phyloP scores from a whole-genome alignment of 495 filamentous ascomycete species.

The Neurospora intermedia region DNA sequence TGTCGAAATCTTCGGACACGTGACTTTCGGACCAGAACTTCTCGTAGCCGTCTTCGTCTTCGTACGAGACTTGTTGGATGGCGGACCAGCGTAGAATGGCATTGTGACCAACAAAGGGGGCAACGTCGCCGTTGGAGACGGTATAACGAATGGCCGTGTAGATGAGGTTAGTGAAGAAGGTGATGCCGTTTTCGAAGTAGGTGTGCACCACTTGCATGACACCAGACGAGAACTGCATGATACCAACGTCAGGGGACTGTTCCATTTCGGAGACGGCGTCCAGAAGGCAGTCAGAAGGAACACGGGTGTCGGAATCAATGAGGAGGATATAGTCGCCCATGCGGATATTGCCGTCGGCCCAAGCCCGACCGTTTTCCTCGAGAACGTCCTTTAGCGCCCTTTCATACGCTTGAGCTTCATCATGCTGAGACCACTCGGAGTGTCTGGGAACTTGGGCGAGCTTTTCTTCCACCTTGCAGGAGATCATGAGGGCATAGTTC shows the following conservation, averaged over 20 bases:
- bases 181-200: constrained; percentile 67
- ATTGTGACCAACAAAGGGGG: constrained; percentile 73
- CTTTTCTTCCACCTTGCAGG: constrained; percentile 63
- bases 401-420: constrained; percentile 63
- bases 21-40: constrained; percentile 80
- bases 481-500: constrained; percentile 71
- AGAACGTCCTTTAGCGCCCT: constrained; percentile 57
- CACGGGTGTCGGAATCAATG: constrained; percentile 71
- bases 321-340: constrained; percentile 70
- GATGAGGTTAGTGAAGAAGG: constrained; percentile 78
- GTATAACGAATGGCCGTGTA: constrained; percentile 70
- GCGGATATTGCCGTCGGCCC: constrained; percentile 72
- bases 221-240: constrained; percentile 71
- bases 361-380: constrained; percentile 56
- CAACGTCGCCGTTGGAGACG: constrained; percentile 72
- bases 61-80: constrained; percentile 64
- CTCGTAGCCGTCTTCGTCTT: constrained; percentile 55
- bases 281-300: constrained; percentile 60
- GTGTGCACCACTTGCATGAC: constrained; percentile 72
- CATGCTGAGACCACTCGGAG: constrained; percentile 54
- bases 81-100: constrained; percentile 71
- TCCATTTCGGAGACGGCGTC: constrained; percentile 76
- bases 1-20: constrained; percentile 79
- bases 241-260: constrained; percentile 65
- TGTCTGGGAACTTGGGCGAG: constrained; percentile 43